Evolutionary conservation across 1,284 basidiomycete species (phyloP).

Genomic region (Leccinum pachyderme): DNA sequence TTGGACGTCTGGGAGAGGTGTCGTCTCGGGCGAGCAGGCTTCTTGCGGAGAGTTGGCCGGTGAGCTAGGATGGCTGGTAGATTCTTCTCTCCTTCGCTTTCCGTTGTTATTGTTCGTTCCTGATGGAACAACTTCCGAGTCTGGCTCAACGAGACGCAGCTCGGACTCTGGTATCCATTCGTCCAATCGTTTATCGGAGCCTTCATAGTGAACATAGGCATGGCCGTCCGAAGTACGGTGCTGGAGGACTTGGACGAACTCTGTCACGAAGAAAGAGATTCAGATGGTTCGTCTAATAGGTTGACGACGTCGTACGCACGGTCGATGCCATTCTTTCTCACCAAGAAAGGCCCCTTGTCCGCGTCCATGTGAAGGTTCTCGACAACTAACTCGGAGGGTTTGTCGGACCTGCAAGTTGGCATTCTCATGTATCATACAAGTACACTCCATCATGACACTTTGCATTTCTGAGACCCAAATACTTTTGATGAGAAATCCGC

Average conservation of each 20-base stretch:
- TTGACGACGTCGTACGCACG: conserved; percentile 37
- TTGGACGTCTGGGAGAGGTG: conserved; percentile 7
- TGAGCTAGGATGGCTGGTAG: conserved; percentile 16
- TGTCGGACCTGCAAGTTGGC: conserved; percentile 13
- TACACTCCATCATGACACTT: neutral
- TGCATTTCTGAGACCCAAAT: too few species aligned
- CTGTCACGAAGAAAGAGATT: conserved; percentile 16
- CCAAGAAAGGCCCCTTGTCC: conserved; percentile 28
- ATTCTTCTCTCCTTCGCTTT: conserved; percentile 35
- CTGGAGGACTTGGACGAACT: conserved; percentile 42
- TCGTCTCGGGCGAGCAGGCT: conserved; percentile 13
- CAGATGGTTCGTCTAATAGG: conserved; percentile 10
- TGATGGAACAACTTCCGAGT: conserved; percentile 17
- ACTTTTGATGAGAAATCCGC: neutral
- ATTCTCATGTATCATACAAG: neutral
- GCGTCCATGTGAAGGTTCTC: conserved; percentile 18
- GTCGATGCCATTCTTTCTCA: conserved; percentile 45
- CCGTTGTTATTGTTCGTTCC: conserved; percentile 15
- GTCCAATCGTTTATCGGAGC: conserved; percentile 73
- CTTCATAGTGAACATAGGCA: conserved; percentile 67
- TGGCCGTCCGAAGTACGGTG: conserved; percentile 44
- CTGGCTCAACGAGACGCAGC: conserved; percentile 31
- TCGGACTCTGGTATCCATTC: conserved; percentile 61
- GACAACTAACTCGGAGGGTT: neutral
- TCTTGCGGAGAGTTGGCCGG: conserved; percentile 18